Evolutionary conservation across 2,329 filamentous ascomycete genomes (phyloP).

Genomic region (Xylaria sp.): DNA sequence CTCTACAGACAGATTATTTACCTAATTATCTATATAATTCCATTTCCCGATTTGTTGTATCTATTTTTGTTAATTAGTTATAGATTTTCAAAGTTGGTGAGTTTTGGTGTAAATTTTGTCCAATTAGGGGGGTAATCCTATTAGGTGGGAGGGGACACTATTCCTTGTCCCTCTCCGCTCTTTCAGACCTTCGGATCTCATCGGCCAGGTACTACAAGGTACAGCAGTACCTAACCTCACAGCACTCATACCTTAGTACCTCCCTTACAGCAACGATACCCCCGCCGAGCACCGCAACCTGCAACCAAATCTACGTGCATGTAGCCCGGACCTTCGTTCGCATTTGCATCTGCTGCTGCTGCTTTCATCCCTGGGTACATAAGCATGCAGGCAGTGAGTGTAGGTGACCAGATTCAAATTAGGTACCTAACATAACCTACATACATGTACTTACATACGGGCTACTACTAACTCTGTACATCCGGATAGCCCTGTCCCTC

Average conservation of each 20-base stretch:
- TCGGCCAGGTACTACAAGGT: background rate
- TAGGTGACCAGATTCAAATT: no score
- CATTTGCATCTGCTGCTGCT: constrained; percentile 14
- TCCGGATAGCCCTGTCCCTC: background rate
- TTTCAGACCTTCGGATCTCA: background rate
- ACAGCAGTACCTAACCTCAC: background rate
- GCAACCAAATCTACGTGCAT: background rate
- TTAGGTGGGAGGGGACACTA: no score
- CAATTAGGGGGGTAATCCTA: no score
- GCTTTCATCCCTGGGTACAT: background rate
- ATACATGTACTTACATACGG: background rate
- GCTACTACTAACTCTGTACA: background rate
- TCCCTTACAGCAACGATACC: background rate
- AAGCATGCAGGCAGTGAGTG: background rate
- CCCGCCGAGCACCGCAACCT: constrained; percentile 9
- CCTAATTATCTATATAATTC: no score
- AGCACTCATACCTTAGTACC: background rate
- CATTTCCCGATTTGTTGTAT: no score
- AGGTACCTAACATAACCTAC: no score
- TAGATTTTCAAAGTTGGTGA: no score
- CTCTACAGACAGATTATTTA: no score
- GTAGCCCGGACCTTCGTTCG: background rate
- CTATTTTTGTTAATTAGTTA: no score
- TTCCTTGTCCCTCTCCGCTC: constrained; percentile 25
- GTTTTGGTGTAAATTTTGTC: no score